A percentile compares a stretch with the other conserved stretches of the same genome.
Conservation (phyloP, 225 moss, liverwort and hornwort genomes). For the Polytrichum commune region DNA sequence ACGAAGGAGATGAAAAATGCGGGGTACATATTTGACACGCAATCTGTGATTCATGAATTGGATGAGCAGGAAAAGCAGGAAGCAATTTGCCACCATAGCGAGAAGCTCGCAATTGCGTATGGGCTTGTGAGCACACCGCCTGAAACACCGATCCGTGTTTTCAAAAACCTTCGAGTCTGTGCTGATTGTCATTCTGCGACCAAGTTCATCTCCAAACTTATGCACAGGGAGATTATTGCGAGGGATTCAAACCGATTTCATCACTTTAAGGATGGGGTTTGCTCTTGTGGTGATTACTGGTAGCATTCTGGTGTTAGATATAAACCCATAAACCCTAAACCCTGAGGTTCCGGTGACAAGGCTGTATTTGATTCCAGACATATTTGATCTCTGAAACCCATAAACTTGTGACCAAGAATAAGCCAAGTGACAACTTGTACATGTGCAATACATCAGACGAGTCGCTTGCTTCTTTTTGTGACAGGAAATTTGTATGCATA, state of each 20-base stretch:
- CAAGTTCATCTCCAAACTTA: conserved; percentile 39
- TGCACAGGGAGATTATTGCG: conserved; percentile 37
- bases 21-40: conserved; percentile 20
- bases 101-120: conserved; percentile 43
- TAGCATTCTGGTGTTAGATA: conserved; percentile 1
- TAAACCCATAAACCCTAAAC: conserved; percentile 8
- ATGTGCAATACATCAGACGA: too few species aligned
- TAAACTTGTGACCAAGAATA: too few species aligned
- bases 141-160: conserved; percentile 22
- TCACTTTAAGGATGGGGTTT: conserved; percentile 33
- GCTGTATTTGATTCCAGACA: neutral
- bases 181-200: conserved; percentile 37
- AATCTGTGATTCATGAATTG: conserved; percentile 31
- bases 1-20: conserved; percentile 16
- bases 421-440: too few species aligned
- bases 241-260: conserved; percentile 42
- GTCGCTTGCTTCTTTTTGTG: too few species aligned
- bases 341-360: neutral
- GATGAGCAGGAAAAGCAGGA: conserved; percentile 36
- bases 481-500: too few species aligned
- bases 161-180: conserved; percentile 39
- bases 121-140: conserved; percentile 30
- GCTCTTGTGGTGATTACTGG: conserved; percentile 54
- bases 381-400: too few species aligned
- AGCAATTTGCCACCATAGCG: conserved; percentile 36